phyloP scores from a whole-genome alignment of 805 yeast species.

The Saccharomycopsis oosterbeekiorum region DNA sequence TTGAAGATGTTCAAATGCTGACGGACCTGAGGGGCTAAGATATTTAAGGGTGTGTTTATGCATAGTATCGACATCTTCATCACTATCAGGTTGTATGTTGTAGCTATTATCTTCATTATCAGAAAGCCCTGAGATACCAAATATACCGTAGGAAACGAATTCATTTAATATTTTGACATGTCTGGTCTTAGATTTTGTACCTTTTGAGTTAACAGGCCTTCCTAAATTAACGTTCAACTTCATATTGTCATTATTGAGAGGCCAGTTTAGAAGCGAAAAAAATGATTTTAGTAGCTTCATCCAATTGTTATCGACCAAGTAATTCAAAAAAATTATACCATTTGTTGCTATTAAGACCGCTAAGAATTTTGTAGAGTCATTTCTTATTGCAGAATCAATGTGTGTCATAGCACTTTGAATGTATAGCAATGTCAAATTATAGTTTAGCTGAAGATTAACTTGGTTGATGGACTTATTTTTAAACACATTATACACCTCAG shows the following conservation, averaged over 20 bases:
- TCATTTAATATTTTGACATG: constrained; percentile 33
- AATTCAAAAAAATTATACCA: constrained; percentile 25
- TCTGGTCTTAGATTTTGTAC: constrained; percentile 29
- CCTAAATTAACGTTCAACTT: constrained; percentile 24
- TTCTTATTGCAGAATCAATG: constrained; percentile 63
- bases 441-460: constrained; percentile 14
- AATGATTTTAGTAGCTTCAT: constrained; percentile 57
- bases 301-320: constrained; percentile 56
- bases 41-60: constrained; percentile 46
- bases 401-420: constrained; percentile 92
- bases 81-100: background rate
- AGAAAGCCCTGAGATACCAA: background rate
- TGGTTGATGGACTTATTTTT: background rate
- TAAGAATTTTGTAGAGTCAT: constrained; percentile 63
- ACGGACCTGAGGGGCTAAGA: constrained; percentile 44
- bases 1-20: constrained; percentile 56
- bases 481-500: constrained; percentile 6
- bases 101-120: background rate
- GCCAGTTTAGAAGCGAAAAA: constrained; percentile 71
- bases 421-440: constrained; percentile 46
- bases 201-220: background rate
- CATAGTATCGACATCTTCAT: constrained; percentile 18
- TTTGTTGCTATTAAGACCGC: constrained; percentile 37
- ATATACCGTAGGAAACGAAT: constrained; percentile 15
- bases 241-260: constrained; percentile 25